Conservation (phyloP, 2,329 filamentous ascomycete genomes). For the Aspergillus fijiensis region DNA sequence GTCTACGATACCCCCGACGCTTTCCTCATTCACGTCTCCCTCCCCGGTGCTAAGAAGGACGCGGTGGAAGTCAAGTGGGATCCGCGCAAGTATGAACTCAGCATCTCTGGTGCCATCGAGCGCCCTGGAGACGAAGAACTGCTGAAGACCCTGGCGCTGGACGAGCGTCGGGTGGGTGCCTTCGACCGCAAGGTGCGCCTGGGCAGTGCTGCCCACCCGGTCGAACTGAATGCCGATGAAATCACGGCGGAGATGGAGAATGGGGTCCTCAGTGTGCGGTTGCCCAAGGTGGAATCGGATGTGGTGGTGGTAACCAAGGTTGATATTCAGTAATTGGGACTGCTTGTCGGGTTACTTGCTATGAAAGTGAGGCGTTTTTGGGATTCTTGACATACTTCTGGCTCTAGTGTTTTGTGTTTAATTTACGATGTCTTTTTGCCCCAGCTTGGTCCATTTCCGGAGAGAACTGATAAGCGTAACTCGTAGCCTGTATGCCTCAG, state of each 20-base stretch:
- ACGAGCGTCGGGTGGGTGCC: conserved; percentile 3
- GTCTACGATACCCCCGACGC: conserved; percentile 2
- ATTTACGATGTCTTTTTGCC: background rate
- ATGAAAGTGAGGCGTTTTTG: background rate
- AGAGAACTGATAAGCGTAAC: background rate
- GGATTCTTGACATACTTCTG: background rate
- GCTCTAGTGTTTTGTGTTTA: background rate
- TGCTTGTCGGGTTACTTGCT: background rate
- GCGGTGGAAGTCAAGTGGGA: conserved; percentile 9
- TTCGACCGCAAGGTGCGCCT: conserved; percentile 8
- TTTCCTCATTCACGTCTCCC: conserved; percentile 1
- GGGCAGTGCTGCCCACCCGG: background rate
- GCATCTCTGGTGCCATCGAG: background rate
- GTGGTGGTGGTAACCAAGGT: conserved; percentile 5
- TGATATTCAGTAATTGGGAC: background rate
- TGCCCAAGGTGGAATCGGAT: conserved; percentile 6
- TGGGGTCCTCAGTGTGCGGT: conserved; percentile 1
- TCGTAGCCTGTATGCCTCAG: background rate
- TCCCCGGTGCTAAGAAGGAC: conserved; percentile 9
- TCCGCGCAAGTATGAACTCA: conserved; percentile 6
- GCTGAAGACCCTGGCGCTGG: conserved; percentile 5
- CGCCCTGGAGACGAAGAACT: conserved; percentile 1
- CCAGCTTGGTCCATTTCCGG: background rate
- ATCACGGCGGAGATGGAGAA: conserved; percentile 7
- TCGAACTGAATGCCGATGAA: background rate